phyloP scores from a whole-genome alignment of 2,329 filamentous ascomycete genomes.

The Pseudogymnoascus sp. region DNA sequence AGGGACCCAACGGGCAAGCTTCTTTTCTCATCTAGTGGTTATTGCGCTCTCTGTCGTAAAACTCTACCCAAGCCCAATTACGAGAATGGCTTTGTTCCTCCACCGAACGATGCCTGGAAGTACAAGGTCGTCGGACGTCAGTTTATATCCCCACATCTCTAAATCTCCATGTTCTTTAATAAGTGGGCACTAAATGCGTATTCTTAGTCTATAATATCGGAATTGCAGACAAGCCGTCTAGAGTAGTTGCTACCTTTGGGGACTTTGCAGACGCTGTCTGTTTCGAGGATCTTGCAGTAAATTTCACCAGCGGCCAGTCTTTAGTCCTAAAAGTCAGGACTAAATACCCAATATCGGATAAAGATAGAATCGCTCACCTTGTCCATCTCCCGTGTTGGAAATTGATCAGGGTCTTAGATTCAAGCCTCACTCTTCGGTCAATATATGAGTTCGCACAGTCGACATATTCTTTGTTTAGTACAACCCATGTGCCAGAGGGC shows the following conservation, averaged over 20 bases:
- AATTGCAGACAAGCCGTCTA: background rate
- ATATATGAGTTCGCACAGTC: slow-evolving; percentile 9
- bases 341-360: background rate
- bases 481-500: background rate
- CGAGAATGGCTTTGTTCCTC: background rate
- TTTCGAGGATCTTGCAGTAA: background rate
- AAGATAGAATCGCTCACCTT: slow-evolving; percentile 6
- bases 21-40: background rate
- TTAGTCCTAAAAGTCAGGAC: background rate
- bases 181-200: background rate
- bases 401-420: background rate
- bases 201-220: slow-evolving; percentile 4
- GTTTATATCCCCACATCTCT: background rate
- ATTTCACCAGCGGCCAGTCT: background rate
- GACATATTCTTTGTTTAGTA: background rate
- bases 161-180: background rate
- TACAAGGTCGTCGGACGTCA: slow-evolving; percentile 7
- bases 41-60: slow-evolving; percentile 1
- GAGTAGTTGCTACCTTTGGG: background rate
- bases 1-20: background rate
- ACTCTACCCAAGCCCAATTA: background rate
- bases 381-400: slow-evolving; percentile 6
- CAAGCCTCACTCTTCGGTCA: background rate
- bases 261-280: background rate
- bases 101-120: background rate